Percentiles rank a stretch among this genome's conserved stretches.
Evolutionary conservation across 805 yeast genomes (phyloP).

Genomic region (Starmerella bacillaris): DNA sequence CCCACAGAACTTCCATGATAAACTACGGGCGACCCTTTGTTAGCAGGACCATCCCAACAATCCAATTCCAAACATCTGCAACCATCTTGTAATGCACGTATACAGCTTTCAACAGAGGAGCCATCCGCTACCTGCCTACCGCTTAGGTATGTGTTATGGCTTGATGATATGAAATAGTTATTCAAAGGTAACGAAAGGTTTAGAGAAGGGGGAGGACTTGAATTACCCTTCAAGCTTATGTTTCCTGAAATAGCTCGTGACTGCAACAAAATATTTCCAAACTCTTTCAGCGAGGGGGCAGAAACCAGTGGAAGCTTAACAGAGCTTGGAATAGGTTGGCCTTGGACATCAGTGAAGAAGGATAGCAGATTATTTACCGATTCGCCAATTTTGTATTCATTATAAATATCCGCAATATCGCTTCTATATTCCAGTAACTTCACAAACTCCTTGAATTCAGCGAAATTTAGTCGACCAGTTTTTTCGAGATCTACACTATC

Average conservation of each 20-base stretch:
- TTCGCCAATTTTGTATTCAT: conserved; percentile 18
- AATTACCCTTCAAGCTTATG: too few species aligned
- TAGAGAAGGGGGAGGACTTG: not conserved
- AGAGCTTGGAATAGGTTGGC: conserved; percentile 6
- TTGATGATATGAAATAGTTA: conserved; percentile 78
- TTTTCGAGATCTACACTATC: conserved; percentile 32
- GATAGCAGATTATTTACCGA: conserved; percentile 4
- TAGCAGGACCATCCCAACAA: conserved; percentile 72
- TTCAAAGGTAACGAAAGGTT: conserved; percentile 50
- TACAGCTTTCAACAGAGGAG: conserved; percentile 78
- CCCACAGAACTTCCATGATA: conserved; percentile 60
- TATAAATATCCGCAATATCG: conserved; percentile 42
- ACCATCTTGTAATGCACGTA: conserved; percentile 72
- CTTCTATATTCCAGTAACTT: conserved; percentile 42
- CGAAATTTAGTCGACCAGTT: conserved; percentile 41
- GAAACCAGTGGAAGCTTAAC: conserved; percentile 6
- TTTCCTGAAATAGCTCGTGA: conserved; percentile 13
- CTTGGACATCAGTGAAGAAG: conserved; percentile 8
- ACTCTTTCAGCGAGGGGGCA: conserved; percentile 19
- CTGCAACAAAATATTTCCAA: conserved; percentile 27
- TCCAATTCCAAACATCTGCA: conserved; percentile 92
- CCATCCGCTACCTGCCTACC: conserved; percentile 81
- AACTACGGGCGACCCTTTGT: conserved; percentile 47
- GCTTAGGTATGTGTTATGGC: conserved; percentile 79
- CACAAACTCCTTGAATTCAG: conserved; percentile 62